These are phyloP conservation scores for Eucalyptus sideroxylon DNA, from an alignment of 345 rosid genomes.

Conservation along the genomic window DNA sequence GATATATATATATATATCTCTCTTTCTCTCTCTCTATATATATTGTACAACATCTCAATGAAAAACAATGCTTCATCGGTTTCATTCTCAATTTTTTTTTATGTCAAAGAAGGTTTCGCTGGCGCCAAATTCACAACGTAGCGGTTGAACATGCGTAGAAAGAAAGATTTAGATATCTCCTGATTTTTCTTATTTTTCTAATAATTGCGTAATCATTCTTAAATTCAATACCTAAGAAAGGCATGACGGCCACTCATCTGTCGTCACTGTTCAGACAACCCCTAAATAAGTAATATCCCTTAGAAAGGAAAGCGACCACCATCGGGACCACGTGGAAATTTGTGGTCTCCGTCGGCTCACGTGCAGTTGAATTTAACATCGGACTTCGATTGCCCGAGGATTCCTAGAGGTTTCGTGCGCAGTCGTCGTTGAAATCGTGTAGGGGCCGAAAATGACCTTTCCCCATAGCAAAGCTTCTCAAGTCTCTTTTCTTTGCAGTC, in stretches of 20 bases:
- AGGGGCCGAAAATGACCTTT: not conserved
- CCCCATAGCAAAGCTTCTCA: not conserved
- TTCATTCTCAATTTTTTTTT: too few relatives aligned
- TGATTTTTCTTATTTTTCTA: not conserved
- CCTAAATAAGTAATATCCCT: not conserved
- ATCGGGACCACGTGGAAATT: not conserved
- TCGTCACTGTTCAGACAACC: not conserved
- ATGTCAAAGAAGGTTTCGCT: not conserved
- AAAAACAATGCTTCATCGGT: too few relatives aligned
- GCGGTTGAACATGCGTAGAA: not conserved
- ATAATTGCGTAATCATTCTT: not conserved
- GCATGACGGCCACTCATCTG: not conserved
- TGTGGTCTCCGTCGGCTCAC: not conserved
- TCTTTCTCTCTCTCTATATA: too few relatives aligned
- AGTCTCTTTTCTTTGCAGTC: not conserved
- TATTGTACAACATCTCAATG: too few relatives aligned
- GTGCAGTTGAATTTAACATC: not conserved
- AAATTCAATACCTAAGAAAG: not conserved
- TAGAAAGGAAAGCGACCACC: not conserved
- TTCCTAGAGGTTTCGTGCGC: not conserved
- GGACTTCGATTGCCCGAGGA: not conserved
- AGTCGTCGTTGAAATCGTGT: not conserved
- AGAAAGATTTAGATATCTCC: not conserved
- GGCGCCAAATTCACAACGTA: not conserved
- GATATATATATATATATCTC: too few relatives aligned